phyloP scores from a whole-genome alignment of 1,284 basidiomycete genomes.

The Sanghuangporus baumii region DNA sequence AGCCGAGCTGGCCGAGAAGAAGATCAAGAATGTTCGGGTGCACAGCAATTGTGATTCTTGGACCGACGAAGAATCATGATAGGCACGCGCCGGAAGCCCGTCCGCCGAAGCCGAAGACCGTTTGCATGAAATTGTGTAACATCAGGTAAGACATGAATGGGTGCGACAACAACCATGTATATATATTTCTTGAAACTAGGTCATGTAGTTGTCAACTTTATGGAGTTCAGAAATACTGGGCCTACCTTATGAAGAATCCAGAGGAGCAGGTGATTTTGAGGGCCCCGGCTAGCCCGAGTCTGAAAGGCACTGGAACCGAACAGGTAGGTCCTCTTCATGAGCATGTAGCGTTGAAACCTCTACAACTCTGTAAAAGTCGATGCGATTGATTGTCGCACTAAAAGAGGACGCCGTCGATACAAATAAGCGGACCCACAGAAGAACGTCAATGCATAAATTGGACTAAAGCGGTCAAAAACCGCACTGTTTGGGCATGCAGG shows the following conservation, averaged over 20 bases:
- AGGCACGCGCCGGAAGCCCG: neutral
- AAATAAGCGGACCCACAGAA: slow-evolving; percentile 10
- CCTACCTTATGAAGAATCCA: neutral
- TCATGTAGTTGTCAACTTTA: too few relatives aligned
- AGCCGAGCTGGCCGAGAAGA: neutral
- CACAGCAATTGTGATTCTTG: neutral
- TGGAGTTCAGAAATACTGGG: neutral
- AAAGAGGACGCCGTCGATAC: neutral
- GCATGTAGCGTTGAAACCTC: neutral
- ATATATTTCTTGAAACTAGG: too few relatives aligned
- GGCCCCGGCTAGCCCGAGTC: neutral
- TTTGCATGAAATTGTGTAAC: neutral
- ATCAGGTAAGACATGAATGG: neutral
- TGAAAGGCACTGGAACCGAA: neutral
- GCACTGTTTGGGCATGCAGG: neutral
- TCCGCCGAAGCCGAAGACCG: neutral
- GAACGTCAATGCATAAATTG: neutral
- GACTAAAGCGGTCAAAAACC: neutral
- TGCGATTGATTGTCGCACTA: neutral
- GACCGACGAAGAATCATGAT: slow-evolving; percentile 1
- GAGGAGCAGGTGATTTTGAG: neutral
- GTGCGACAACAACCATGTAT: neutral
- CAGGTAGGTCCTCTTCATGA: neutral
- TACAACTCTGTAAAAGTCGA: neutral
- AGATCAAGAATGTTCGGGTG: neutral